phyloP scores from a whole-genome alignment of 805 yeast species.

The Alloascoidea africana region DNA sequence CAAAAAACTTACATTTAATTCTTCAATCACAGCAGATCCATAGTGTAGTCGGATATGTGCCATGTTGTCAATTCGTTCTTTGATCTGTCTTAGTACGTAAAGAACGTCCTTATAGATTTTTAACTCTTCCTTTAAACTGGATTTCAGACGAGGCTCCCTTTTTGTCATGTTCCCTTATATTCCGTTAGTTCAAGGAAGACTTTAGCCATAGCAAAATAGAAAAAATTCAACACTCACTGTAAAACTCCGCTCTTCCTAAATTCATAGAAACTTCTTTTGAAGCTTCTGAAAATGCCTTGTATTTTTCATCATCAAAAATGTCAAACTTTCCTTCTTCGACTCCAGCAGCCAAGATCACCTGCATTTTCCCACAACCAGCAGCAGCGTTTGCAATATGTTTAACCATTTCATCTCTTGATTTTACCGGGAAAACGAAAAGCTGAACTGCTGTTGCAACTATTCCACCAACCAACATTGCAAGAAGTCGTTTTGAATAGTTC shows the following conservation, averaged over 20 bases:
- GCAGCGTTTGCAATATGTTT: conserved; percentile 25
- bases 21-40: conserved; percentile 32
- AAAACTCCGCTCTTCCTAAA: conserved; percentile 24
- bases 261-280: conserved; percentile 24
- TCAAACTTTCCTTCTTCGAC: conserved; percentile 21
- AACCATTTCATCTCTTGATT: conserved; percentile 28
- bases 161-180: conserved; percentile 17
- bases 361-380: conserved; percentile 24
- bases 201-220: too few species aligned
- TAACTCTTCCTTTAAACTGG: conserved; percentile 24
- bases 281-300: conserved; percentile 16
- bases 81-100: conserved; percentile 27
- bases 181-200: too few species aligned
- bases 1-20: conserved; percentile 17
- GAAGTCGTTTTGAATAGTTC: conserved; percentile 33
- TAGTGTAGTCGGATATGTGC: conserved; percentile 24
- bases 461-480: conserved; percentile 37
- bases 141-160: conserved; percentile 32
- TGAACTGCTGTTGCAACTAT: conserved; percentile 30
- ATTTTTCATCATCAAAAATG: conserved; percentile 17
- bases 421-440: conserved; percentile 27
- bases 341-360: conserved; percentile 23
- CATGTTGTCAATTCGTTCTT: conserved; percentile 31
- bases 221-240: too few species aligned
- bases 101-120: conserved; percentile 28